Evolutionary conservation across 176 grass and related monocot species (phyloP), one percentile per base, ranked within the genome.

Genomic region (Alloteropsis semialata): DNA sequence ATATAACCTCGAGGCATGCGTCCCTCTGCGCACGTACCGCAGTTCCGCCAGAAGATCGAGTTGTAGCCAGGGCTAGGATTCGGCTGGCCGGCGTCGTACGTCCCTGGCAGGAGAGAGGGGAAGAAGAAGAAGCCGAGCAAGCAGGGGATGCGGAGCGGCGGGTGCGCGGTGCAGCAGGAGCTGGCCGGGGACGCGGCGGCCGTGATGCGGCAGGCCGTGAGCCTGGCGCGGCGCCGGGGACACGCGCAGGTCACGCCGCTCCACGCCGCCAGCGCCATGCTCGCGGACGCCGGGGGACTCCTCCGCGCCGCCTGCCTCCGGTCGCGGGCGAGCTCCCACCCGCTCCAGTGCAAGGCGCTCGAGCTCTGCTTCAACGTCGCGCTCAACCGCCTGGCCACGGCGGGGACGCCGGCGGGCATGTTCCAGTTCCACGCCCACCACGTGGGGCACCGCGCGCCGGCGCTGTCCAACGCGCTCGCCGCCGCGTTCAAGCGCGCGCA

Each of bases 381-480:
- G 14, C 88, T 91, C 32, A 93, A 90, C 87, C 90, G 93, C 38
- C 86, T 96, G 45, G 90, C 90, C 5, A 82, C 88, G 42, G 79
- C 85, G 69, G 43, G 28, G 70, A 2, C 16, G 33, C 76, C 83
- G 13, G 77, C 19, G 72, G 76, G 49, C 76, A 43, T 75, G 22
- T 62, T 75, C 65, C 69, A 53, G 43, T 76, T 71, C 88, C 29
- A 34, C 42, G 24, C n/a, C 77, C 14, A 27, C 61, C 29, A 22
- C 27, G 38, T 15, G 27, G 67, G n/a, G 16, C 50, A 29, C 51
- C 80, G 79, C 42, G 58, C 33, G 1, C 81, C 88, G 27, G 64
- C 73, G 55, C 87, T 96, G 29, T 96, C 93, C n/a, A 96, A 96
- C 79, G 88, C 90, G 41, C 89, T 96, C n/a, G 85, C 92, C 65